A percentile compares a stretch with the other conserved stretches of the same genome.
These are phyloP conservation scores for Dactylonectria macrodidyma DNA, from an alignment of 2,329 filamentous ascomycete species.

Conservation along the genomic window DNA sequence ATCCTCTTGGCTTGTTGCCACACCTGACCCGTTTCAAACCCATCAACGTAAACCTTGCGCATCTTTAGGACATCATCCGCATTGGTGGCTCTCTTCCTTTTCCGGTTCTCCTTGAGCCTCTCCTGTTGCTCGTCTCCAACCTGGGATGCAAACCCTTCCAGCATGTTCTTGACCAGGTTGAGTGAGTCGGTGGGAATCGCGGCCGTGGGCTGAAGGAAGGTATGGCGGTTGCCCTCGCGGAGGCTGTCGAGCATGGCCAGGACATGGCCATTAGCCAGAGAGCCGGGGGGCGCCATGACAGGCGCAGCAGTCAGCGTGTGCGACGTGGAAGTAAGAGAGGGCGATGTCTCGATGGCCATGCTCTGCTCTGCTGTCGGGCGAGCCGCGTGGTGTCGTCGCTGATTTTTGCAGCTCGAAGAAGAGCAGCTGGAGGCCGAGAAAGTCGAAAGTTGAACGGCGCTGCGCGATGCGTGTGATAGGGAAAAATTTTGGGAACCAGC, in stretches of 20 bases:
- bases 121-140: conserved; percentile 81
- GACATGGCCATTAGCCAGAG: conserved; percentile 55
- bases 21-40: conserved; percentile 89
- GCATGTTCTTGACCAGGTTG: conserved; percentile 81
- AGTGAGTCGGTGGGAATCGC: conserved; percentile 79
- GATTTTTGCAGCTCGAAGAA: conserved; percentile 26
- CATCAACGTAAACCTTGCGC: conserved; percentile 86
- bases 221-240: conserved; percentile 73
- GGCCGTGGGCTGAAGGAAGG: conserved; percentile 81
- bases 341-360: conserved; percentile 63
- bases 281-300: conserved; percentile 57
- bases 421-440: conserved; percentile 37
- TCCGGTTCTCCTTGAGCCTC: conserved; percentile 79
- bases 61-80: conserved; percentile 77
- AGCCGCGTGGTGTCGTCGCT: conserved; percentile 28
- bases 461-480: conserved; percentile 27
- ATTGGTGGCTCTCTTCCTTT: conserved; percentile 78
- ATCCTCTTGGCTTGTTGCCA: conserved; percentile 95
- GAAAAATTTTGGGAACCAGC: conserved; percentile 47
- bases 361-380: conserved; percentile 37
- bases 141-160: conserved; percentile 83
- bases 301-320: conserved; percentile 72
- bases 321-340: conserved; percentile 75
- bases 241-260: conserved; percentile 71
- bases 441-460: conserved; percentile 32